A percentile compares a stretch with the other conserved stretches of the same genome.
These are phyloP conservation scores for Castanea mollissima DNA, from an alignment of 306 rosid genomes.

Conservation along the genomic window DNA sequence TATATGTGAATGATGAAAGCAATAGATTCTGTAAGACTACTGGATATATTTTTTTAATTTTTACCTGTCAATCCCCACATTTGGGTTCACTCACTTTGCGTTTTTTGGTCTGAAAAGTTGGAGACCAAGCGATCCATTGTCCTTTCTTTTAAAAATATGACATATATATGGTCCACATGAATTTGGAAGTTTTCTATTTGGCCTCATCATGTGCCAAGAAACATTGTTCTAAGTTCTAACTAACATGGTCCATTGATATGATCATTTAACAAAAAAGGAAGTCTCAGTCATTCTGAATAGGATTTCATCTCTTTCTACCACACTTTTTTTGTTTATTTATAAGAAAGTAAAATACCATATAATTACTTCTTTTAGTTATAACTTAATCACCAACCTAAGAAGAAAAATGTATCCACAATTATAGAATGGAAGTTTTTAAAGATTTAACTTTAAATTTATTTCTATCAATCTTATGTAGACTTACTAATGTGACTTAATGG, in stretches of 20 bases:
- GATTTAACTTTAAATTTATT: too few relatives aligned
- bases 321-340: too few relatives aligned
- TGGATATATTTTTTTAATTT: neutral
- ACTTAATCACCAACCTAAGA: too few relatives aligned
- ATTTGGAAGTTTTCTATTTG: constrained; percentile 12
- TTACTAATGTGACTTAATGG: too few relatives aligned
- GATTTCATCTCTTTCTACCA: neutral
- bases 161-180: neutral
- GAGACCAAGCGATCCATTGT: constrained; percentile 45
- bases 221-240: constrained; percentile 8
- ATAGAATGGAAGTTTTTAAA: too few relatives aligned
- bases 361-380: too few relatives aligned
- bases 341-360: too few relatives aligned
- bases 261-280: too few relatives aligned
- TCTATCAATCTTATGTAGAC: too few relatives aligned
- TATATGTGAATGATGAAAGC: constrained; percentile 36
- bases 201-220: constrained; percentile 6
- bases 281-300: neutral
- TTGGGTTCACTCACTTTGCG: constrained; percentile 23
- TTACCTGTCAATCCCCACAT: constrained; percentile 33
- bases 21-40: constrained; percentile 37
- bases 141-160: constrained; percentile 9
- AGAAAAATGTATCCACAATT: too few relatives aligned
- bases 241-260: neutral
- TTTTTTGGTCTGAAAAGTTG: constrained; percentile 37